Conservation (phyloP, 2,329 filamentous ascomycete genomes). For the Tricladium varicosporioides region DNA sequence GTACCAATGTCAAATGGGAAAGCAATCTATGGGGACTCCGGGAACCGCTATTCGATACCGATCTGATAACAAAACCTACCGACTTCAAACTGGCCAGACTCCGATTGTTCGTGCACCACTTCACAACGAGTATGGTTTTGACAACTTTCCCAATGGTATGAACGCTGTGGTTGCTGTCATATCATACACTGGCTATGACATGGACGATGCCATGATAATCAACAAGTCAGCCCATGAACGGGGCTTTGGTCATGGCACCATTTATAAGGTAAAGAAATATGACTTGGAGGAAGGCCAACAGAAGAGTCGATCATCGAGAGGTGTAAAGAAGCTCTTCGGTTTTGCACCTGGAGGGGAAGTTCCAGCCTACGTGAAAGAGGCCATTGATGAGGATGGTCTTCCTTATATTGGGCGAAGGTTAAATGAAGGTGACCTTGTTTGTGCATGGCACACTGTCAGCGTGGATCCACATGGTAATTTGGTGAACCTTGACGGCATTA, state of each 20-base stretch:
- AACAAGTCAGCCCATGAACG: slow-evolving; percentile 97
- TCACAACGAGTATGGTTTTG: slow-evolving; percentile 93
- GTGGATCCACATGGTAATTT: slow-evolving; percentile 75
- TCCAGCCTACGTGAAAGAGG: slow-evolving; percentile 66
- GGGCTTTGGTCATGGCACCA: slow-evolving; percentile 91
- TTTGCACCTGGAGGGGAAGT: slow-evolving; percentile 78
- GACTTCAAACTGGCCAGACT: slow-evolving; percentile 91
- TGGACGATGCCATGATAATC: slow-evolving; percentile 99
- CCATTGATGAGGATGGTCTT: slow-evolving; percentile 84
- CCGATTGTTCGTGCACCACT: slow-evolving; percentile 88
- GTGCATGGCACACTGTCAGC: slow-evolving; percentile 85
- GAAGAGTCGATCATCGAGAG: slow-evolving; percentile 62
- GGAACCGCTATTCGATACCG: slow-evolving; percentile 80
- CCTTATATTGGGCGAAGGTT: slow-evolving; percentile 77
- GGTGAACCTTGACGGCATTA: slow-evolving; percentile 81
- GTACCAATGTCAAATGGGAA: slow-evolving; percentile 99
- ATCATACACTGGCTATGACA: slow-evolving; percentile 98
- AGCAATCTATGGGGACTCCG: slow-evolving; percentile 98
- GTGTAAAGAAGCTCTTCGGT: slow-evolving; percentile 80
- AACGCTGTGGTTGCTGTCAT: slow-evolving; percentile 97
- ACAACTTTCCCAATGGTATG: slow-evolving; percentile 96
- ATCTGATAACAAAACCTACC: slow-evolving; percentile 96
- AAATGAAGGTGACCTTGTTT: slow-evolving; percentile 78
- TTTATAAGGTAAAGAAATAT: slow-evolving; percentile 97
- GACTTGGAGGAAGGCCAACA: slow-evolving; percentile 76